These are phyloP conservation scores for Claviceps pazoutovae DNA, from an alignment of 2,329 filamentous ascomycete genomes.

Conservation along the genomic window DNA sequence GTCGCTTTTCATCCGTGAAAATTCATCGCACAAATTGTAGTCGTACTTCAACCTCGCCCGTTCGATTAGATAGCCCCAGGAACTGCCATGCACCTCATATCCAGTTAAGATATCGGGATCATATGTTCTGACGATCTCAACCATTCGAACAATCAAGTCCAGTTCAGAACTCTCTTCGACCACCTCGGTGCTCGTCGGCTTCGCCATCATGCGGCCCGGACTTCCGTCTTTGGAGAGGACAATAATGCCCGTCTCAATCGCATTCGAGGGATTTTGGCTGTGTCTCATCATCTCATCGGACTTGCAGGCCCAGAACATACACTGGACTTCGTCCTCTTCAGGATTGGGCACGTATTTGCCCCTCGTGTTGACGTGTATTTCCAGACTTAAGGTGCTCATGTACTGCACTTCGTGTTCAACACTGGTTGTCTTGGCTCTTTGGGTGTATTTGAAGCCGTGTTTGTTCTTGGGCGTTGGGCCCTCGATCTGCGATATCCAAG, in stretches of 20 bases:
- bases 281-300: constrained; percentile 42
- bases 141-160: constrained; percentile 70
- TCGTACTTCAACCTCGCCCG: constrained; percentile 76
- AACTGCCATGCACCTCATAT: constrained; percentile 84
- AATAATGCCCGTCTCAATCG: constrained; percentile 55
- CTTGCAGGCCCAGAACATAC: constrained; percentile 82
- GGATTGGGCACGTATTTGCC: constrained; percentile 74
- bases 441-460: constrained; percentile 75
- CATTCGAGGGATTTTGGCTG: constrained; percentile 29
- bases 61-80: constrained; percentile 94
- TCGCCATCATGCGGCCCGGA: constrained; percentile 46
- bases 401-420: constrained; percentile 77
- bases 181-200: constrained; percentile 48
- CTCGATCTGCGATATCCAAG: constrained; percentile 68
- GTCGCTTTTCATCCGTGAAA: constrained; percentile 76
- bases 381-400: constrained; percentile 93
- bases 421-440: constrained; percentile 58
- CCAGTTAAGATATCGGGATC: constrained; percentile 92
- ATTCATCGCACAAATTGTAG: constrained; percentile 78
- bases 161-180: constrained; percentile 67
- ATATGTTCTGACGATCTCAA: constrained; percentile 67
- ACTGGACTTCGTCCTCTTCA: constrained; percentile 75
- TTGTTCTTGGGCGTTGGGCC: constrained; percentile 72
- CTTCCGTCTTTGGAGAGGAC: constrained; percentile 50
- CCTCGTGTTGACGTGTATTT: constrained; percentile 81